Conservation (phyloP, 1,284 basidiomycete species). For the Ganoderma lingzhi region DNA sequence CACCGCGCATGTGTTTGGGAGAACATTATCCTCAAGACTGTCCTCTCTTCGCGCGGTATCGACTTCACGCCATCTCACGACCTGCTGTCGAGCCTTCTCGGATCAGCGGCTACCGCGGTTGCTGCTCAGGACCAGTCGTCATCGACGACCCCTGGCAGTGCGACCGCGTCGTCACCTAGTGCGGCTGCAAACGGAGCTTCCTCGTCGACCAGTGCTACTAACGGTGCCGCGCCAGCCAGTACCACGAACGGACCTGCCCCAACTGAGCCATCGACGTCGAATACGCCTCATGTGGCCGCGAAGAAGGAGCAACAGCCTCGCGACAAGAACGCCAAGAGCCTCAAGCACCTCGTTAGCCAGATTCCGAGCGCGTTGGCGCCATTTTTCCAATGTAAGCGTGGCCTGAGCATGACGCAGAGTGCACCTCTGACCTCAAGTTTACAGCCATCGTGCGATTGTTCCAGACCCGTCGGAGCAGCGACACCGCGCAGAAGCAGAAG, state of each 20-base stretch:
- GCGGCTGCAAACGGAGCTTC: neutral
- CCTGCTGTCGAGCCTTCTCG: constrained; percentile 9
- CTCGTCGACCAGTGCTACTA: constrained; percentile 23
- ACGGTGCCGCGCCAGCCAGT: constrained; percentile 16
- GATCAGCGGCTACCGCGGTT: constrained; percentile 31
- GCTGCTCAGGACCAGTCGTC: constrained; percentile 44
- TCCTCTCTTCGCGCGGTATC: constrained; percentile 62
- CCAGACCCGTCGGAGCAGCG: constrained; percentile 82
- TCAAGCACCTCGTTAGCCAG: constrained; percentile 85
- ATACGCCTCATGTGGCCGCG: constrained; percentile 1
- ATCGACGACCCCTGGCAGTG: neutral
- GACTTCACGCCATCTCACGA: constrained; percentile 42
- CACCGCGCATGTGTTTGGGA: constrained; percentile 91
- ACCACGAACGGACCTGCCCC: constrained; percentile 18
- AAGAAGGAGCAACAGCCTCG: constrained; percentile 54
- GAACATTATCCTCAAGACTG: constrained; percentile 79
- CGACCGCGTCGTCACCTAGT: constrained; percentile 2
- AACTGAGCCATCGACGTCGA: constrained; percentile 9
- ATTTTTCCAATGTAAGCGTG: constrained; percentile 85
- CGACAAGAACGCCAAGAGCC: constrained; percentile 76
- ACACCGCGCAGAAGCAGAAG: constrained; percentile 82
- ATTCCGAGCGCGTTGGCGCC: constrained; percentile 83
- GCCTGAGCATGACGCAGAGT: constrained; percentile 12
- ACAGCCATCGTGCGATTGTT: constrained; percentile 89
- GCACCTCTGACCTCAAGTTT: constrained; percentile 6